Evolutionary conservation across 148 eudicot genomes (phyloP).

Genomic region (Talinum fruticosum): DNA sequence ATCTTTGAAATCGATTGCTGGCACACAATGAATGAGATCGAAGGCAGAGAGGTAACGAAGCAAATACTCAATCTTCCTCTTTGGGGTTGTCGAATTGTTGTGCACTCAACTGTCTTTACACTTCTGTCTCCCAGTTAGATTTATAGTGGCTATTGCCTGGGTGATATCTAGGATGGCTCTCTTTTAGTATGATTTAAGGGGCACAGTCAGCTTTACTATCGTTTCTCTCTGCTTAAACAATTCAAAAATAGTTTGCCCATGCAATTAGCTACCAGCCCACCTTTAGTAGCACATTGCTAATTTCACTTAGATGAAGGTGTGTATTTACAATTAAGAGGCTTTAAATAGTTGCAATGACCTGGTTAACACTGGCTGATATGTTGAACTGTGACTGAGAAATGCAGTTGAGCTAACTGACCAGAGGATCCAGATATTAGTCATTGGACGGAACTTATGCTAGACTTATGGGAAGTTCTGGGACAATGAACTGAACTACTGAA

Average conservation of each 20-base stretch:
- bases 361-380: not conserved
- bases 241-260: not conserved
- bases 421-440: not conserved
- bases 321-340: not conserved
- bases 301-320: not conserved
- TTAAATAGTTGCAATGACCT: not conserved
- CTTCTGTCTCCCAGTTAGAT: not conserved
- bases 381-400: not conserved
- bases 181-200: not conserved
- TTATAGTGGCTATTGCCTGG: not conserved
- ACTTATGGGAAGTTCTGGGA: not conserved
- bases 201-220: not conserved
- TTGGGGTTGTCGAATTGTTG: not conserved
- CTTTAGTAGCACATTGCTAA: no score
- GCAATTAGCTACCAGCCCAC: not conserved
- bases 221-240: not conserved
- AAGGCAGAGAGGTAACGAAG: slow-evolving; percentile 66
- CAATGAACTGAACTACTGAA: not conserved
- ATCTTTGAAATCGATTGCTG: slow-evolving; percentile 72
- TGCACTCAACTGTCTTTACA: not conserved
- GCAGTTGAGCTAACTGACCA: not conserved
- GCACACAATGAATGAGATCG: slow-evolving; percentile 75
- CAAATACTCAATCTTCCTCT: not conserved
- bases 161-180: not conserved
- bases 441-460: not conserved